A percentile compares a stretch with the other conserved stretches of the same genome.
These are phyloP conservation scores for Fusarium sp. DNA, from an alignment of 2,329 filamentous ascomycete genomes.

Conservation along the genomic window DNA sequence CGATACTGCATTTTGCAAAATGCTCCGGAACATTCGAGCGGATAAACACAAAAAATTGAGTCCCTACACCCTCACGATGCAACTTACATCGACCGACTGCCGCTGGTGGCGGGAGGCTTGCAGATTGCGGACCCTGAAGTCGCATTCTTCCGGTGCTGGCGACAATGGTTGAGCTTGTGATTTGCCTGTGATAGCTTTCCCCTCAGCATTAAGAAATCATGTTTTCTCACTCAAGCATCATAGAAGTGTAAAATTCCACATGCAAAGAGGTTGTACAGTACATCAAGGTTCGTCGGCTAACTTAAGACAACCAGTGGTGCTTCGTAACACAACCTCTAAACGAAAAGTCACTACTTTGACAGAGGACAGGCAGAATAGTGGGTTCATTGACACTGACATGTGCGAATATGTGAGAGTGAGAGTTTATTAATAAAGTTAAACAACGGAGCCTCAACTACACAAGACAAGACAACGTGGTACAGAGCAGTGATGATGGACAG, in stretches of 20 bases:
- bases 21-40: neutral
- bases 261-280: slow-evolving; percentile 6
- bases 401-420: slow-evolving; percentile 15
- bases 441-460: slow-evolving; percentile 33
- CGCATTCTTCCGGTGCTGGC: slow-evolving; percentile 25
- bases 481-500: slow-evolving; percentile 5
- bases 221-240: neutral
- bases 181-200: slow-evolving; percentile 16
- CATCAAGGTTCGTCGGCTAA: slow-evolving; percentile 17
- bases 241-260: neutral
- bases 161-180: slow-evolving; percentile 26
- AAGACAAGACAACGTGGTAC: neutral
- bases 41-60: neutral
- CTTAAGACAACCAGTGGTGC: slow-evolving; percentile 16
- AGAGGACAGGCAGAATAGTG: neutral
- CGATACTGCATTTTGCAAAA: neutral
- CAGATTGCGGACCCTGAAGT: slow-evolving; percentile 37
- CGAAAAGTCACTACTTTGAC: slow-evolving; percentile 12
- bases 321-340: slow-evolving; percentile 32
- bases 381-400: slow-evolving; percentile 25
- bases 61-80: slow-evolving; percentile 23
- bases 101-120: slow-evolving; percentile 39
- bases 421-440: slow-evolving; percentile 3
- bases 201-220: neutral
- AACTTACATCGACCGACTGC: slow-evolving; percentile 16